Conservation (phyloP, 2,329 filamentous ascomycete species). For the Fusarium verticillioides region DNA sequence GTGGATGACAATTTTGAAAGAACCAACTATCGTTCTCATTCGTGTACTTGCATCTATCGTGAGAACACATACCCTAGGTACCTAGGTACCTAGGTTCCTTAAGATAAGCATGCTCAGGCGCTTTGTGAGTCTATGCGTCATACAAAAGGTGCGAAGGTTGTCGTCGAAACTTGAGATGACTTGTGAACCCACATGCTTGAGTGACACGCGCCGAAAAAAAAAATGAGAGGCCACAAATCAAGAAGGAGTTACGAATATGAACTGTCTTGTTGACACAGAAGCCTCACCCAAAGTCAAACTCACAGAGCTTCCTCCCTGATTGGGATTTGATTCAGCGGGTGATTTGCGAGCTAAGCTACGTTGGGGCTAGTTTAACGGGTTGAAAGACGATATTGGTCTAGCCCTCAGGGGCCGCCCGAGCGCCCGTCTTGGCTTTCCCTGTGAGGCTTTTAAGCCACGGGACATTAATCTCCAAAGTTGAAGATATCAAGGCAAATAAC, state of each 20-base stretch:
- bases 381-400: conserved; percentile 35
- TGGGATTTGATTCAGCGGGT: conserved; percentile 28
- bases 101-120: background rate
- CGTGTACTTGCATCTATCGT: background rate
- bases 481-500: background rate
- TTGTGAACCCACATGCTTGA: background rate
- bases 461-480: background rate
- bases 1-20: background rate
- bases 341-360: conserved; percentile 18
- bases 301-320: conserved; percentile 33
- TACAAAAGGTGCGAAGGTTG: background rate
- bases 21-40: background rate
- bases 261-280: background rate
- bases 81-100: background rate
- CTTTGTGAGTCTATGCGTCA: background rate
- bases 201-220: background rate
- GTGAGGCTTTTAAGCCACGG: conserved; percentile 18
- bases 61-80: background rate
- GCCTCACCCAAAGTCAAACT: background rate
- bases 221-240: background rate
- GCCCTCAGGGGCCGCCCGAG: conserved; percentile 25
- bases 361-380: conserved; percentile 23
- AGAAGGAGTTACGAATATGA: background rate
- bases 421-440: conserved; percentile 37
- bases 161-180: background rate